phyloP scores from a whole-genome alignment of 768 basidiomycete genomes.

The Mycena sanguinolenta region DNA sequence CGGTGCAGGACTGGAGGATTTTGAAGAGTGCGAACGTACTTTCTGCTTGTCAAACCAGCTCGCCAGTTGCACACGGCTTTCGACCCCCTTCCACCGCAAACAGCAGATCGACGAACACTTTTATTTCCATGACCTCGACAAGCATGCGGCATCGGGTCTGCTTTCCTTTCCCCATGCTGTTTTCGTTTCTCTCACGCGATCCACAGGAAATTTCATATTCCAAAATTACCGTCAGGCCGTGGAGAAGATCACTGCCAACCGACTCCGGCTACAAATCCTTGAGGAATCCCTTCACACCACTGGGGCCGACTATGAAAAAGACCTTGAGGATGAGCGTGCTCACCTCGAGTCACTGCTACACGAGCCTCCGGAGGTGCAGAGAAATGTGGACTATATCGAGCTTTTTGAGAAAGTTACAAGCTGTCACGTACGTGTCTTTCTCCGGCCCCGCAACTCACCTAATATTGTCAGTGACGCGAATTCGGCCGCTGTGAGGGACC shows the following conservation, averaged over 20 bases:
- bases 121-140: slow-evolving; percentile 38
- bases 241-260: slow-evolving; percentile 1
- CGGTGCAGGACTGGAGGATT: slow-evolving; percentile 47
- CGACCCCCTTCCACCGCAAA: slow-evolving; percentile 40
- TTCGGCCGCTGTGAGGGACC: background rate
- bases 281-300: background rate
- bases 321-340: background rate
- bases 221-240: background rate
- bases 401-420: background rate
- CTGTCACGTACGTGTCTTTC: background rate
- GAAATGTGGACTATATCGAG: slow-evolving; percentile 3
- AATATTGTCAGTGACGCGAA: background rate
- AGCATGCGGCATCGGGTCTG: slow-evolving; percentile 36
- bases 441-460: too few species aligned
- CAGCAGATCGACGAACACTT: slow-evolving; percentile 44
- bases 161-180: too few species aligned
- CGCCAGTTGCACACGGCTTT: slow-evolving; percentile 36
- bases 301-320: background rate
- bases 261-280: background rate
- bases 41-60: slow-evolving; percentile 46
- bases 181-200: too few species aligned
- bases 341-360: background rate
- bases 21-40: slow-evolving; percentile 45
- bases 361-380: background rate
- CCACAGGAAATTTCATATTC: slow-evolving; percentile 3